Base-by-base conservation (phyloP, 495 filamentous ascomycete genomes). In the Glonium stellatum region DNA sequence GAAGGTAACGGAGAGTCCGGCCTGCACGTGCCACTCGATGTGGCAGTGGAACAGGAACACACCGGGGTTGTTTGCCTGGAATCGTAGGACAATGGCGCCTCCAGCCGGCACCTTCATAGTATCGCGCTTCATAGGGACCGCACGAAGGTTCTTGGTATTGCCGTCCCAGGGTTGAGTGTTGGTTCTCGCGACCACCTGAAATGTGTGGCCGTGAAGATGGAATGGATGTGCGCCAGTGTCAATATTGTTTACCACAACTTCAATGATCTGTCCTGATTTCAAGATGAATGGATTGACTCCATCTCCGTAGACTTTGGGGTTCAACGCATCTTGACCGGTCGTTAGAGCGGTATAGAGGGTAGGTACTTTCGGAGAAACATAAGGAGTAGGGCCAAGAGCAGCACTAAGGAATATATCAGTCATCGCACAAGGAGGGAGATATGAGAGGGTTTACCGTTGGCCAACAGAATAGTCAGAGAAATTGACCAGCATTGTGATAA, bases 1-100 rank as follows among this genome's bases (percentile, higher is more conserved):
- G 37, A 63, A 46, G 4, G 61, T 63, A 11, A 36, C 58, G 18
- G 48, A 55, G 41, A 63, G n/a, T 11, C 61, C 61, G 19, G 46
- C 47, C 44, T 63, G 58, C n/a, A 61, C 57, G 49, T 63, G 61
- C 57, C 56, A 63, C 23, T 63, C 61, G 4, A 63, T 63, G 39
- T 63, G 61, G 47, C 58, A 63, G 34, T 63, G 61, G 49, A 56
- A 60, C 5, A 60, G 23, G 8, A 12, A 60, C 6, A 60, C 36
- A 15, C 57, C 57, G 15, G 57, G 57, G 4, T 31, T 60, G 13
- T 60, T 35, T 5, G 57, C 49, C 19, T 55, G 31, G 36, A 46
- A 60, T 10, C 57, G 47, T n/a, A 60, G 55, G 0, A 55, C 57
- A 11, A 55, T 13, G 18, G 11, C 31, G n/a, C 57, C 49, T 25